Percentiles rank a stretch among this genome's conserved stretches.
Evolutionary conservation across 2,329 filamentous ascomycete genomes (phyloP).

Genomic region (Colletotrichum tamarilloi): DNA sequence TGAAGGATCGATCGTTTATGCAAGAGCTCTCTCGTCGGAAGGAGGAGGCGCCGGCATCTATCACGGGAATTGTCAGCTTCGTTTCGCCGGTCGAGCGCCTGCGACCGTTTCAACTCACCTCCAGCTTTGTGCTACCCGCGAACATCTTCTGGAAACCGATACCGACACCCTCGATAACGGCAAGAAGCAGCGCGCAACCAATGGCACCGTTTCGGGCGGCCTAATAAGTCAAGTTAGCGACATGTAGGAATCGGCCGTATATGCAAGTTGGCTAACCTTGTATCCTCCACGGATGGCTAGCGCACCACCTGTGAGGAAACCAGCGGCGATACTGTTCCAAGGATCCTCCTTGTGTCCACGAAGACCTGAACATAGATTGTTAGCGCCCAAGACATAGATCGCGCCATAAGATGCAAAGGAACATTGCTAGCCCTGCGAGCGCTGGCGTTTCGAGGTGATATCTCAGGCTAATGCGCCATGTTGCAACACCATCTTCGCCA

Average conservation of each 20-base stretch:
- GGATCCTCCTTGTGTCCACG: conserved; percentile 93
- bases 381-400: background rate
- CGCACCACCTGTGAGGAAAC: conserved; percentile 95
- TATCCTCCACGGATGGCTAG: conserved; percentile 92
- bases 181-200: conserved; percentile 92
- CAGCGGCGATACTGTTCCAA: conserved; percentile 89
- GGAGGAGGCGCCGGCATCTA: conserved; percentile 47
- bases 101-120: conserved; percentile 62
- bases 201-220: conserved; percentile 96
- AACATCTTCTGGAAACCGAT: conserved; percentile 97
- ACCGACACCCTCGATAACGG: conserved; percentile 87
- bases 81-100: background rate
- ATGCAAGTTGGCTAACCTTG: conserved; percentile 55
- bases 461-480: background rate
- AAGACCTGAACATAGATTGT: background rate
- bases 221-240: background rate
- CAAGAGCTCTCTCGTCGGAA: conserved; percentile 44
- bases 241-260: background rate
- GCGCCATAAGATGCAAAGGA: background rate
- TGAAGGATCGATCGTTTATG: conserved; percentile 39
- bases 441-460: background rate
- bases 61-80: conserved; percentile 22
- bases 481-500: background rate
- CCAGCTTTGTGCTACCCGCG: conserved; percentile 86
- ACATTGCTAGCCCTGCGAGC: background rate